Conservation (phyloP, 345 rosid species). For the Dimocarpus longan region DNA sequence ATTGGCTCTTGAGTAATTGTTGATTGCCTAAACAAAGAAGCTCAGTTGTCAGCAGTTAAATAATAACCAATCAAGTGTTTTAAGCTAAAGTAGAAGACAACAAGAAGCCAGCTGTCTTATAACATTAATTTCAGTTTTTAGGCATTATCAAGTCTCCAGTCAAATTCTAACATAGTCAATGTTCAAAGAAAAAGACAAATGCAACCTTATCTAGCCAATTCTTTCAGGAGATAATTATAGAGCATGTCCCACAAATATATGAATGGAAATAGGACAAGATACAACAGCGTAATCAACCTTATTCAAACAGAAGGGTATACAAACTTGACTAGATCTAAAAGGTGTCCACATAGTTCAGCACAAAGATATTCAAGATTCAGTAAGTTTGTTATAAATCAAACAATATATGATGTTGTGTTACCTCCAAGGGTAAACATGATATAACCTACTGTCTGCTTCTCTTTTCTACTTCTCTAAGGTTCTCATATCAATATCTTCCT, state of each 20-base stretch:
- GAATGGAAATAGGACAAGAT: background rate
- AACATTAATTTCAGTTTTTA: background rate
- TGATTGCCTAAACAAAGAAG: constrained; percentile 59
- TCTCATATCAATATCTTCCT: background rate
- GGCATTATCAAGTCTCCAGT: background rate
- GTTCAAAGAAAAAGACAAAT: no score
- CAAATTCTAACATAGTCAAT: background rate
- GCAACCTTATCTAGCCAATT: constrained; percentile 1
- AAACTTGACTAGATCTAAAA: background rate
- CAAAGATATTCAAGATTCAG: background rate
- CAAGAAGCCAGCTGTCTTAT: background rate
- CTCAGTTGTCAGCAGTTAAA: constrained; percentile 18
- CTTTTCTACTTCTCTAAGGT: background rate
- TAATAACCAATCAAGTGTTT: background rate
- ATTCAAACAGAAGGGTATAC: background rate
- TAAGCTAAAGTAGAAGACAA: background rate
- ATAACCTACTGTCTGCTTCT: background rate
- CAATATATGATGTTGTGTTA: background rate
- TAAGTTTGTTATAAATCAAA: background rate
- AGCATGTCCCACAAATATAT: background rate
- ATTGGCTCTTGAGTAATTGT: constrained; percentile 74
- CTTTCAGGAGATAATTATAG: background rate
- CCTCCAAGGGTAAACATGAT: background rate
- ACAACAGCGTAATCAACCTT: background rate
- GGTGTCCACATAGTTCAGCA: background rate